Evolutionary conservation across 2,329 filamentous ascomycete genomes (phyloP), one percentile per base, ranked within the genome.

Genomic region (Fusarium sp.): DNA sequence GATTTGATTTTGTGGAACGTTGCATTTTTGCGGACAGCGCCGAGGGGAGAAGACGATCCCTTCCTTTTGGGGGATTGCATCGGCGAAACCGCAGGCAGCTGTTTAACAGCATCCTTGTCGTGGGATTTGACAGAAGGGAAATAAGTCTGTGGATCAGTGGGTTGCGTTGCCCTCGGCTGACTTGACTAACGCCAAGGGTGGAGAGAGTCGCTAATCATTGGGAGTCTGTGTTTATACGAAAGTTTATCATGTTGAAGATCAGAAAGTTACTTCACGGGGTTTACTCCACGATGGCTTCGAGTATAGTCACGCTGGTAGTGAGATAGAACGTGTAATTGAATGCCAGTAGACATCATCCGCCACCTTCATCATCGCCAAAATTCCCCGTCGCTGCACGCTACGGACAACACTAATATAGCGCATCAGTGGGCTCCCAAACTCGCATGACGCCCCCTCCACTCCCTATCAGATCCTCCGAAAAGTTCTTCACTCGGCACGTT

Each of bases 31-130:
- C 48, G 64, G 48, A 32, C 55, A 32, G 63, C 48, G 36, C 64
- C 64, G 64, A 50, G n/a, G 26, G 14, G 32, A 2, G 1, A 20
- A 20, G 66, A 45, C 8, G 44, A 69, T 69, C 64, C 32, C 26
- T 68, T 34, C 52, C 39, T 14, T 15, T 45, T 45, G 26, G 13
- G 8, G 48, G 20, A 39, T 58, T 62, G 56, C 51, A 70, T 67
- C 70, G 70, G 70, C 66, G 66, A 59, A 47, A 17, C 70, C 45
- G 24, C 41, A 72, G 69, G 69, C 70, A 73, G 65, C 55, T 70
- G 54, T 66, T 52, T 45, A 51, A 0, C 44, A 52, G 10, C 24
- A 39, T 36, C 50, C 50, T 36, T 52, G 32, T 48, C 26, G 55
- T 72, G 30, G n/a, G 22, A 34, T 51, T 61, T 44, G 13, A 34